phyloP scores from a whole-genome alignment of 2,329 filamentous ascomycete species.

The Pseudogymnoascus sp. region DNA sequence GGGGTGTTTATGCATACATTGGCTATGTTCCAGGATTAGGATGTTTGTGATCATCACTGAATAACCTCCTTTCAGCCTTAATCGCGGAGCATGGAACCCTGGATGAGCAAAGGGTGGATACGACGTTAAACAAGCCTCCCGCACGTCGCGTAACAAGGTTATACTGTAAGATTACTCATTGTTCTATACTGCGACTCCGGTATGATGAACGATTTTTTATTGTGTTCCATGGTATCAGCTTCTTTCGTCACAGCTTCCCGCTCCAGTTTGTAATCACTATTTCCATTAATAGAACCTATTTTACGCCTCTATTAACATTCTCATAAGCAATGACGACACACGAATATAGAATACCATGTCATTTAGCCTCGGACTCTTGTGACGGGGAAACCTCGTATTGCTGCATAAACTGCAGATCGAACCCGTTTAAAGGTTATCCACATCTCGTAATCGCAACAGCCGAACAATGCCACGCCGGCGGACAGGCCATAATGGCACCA shows the following conservation, averaged over 20 bases:
- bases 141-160: background rate
- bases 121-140: constrained; percentile 3
- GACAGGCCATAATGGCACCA: background rate
- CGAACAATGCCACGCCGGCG: background rate
- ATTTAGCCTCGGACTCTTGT: background rate
- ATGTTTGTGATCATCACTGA: background rate
- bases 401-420: background rate
- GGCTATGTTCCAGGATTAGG: background rate
- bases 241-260: background rate
- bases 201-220: background rate
- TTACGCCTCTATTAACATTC: background rate
- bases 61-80: background rate
- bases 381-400: constrained; percentile 1
- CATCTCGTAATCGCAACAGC: background rate
- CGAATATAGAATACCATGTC: background rate
- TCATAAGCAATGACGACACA: background rate
- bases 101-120: background rate
- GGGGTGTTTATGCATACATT: background rate
- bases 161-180: background rate
- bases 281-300: constrained; percentile 1
- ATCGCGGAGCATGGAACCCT: constrained; percentile 3
- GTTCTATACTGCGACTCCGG: background rate
- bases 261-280: background rate
- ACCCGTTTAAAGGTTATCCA: background rate
- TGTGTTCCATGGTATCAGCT: background rate